Percentiles rank a stretch among this genome's conserved stretches.
These are phyloP conservation scores for Phellopilus nigrolimitatus DNA, from an alignment of 1,284 basidiomycete species.

Conservation along the genomic window DNA sequence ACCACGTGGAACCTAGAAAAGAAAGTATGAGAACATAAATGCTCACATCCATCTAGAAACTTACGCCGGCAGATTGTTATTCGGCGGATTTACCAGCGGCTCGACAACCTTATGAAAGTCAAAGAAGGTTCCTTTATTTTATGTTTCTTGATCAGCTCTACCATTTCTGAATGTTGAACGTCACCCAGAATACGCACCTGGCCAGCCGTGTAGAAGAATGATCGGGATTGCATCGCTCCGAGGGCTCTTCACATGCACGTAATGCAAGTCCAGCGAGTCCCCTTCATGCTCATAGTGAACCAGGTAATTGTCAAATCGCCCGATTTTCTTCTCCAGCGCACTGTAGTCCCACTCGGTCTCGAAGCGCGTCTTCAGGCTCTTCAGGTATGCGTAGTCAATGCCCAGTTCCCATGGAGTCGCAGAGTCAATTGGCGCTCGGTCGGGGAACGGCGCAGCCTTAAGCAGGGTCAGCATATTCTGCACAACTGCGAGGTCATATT, in stretches of 20 bases:
- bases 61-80: conserved; percentile 22
- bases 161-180: not conserved
- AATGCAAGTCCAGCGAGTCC: conserved; percentile 22
- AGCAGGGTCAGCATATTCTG: conserved; percentile 15
- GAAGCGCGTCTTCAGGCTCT: conserved; percentile 17
- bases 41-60: not conserved
- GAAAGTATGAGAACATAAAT: not conserved
- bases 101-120: conserved; percentile 27
- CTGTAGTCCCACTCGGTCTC: conserved; percentile 20
- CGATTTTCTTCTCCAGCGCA: conserved; percentile 16
- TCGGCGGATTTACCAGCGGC: conserved; percentile 22
- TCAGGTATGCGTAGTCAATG: conserved; percentile 20
- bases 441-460: conserved; percentile 13
- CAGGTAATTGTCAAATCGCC: conserved; percentile 18
- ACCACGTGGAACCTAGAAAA: conserved; percentile 25
- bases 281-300: conserved; percentile 20
- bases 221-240: conserved; percentile 23
- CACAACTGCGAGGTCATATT: not conserved
- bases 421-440: conserved; percentile 17
- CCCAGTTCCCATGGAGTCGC: conserved; percentile 18
- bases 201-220: conserved; percentile 23
- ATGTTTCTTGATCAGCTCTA: not conserved
- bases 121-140: conserved; percentile 23
- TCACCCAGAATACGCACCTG: not conserved
- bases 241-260: conserved; percentile 22